A percentile compares a stretch with the other conserved stretches of the same genome.
phyloP scores from a whole-genome alignment of 352 stramenopile species.

The Pythium guiyangense region DNA sequence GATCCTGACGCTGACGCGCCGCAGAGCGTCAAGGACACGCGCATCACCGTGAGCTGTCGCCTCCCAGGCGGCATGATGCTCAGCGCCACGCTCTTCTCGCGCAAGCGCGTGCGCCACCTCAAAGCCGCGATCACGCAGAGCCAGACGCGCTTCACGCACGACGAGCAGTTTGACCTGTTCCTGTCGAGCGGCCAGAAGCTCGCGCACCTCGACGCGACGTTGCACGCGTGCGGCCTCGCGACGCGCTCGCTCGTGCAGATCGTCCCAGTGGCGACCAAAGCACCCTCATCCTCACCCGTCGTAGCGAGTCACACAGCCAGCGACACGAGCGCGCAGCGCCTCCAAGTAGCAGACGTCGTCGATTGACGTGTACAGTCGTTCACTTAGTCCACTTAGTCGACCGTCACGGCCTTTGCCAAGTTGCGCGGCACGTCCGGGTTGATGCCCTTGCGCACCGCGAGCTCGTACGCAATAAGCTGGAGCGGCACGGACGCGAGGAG shows the following conservation, averaged over 20 bases:
- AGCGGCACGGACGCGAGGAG: slow-evolving; percentile 95
- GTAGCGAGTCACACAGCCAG: not conserved
- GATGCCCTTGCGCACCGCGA: slow-evolving; percentile 95
- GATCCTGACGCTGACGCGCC: not conserved
- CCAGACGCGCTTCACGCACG: slow-evolving; percentile 39
- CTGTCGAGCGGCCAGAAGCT: slow-evolving; percentile 34
- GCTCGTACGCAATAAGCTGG: slow-evolving; percentile 98
- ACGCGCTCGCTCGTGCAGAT: slow-evolving; percentile 45
- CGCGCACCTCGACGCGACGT: slow-evolving; percentile 26
- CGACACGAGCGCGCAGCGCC: no score
- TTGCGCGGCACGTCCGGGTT: slow-evolving; percentile 98
- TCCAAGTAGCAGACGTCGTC: no score
- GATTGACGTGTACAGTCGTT: not conserved
- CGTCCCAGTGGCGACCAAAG: slow-evolving; percentile 15
- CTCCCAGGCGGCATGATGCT: slow-evolving; percentile 53
- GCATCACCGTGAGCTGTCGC: slow-evolving; percentile 46
- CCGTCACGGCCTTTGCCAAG: slow-evolving; percentile 98
- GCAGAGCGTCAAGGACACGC: slow-evolving; percentile 5
- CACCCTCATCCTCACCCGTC: no score
- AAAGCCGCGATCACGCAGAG: slow-evolving; percentile 35
- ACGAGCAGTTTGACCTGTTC: slow-evolving; percentile 54
- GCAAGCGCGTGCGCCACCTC: slow-evolving; percentile 45
- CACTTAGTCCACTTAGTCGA: slow-evolving; percentile 90
- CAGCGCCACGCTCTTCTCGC: slow-evolving; percentile 29
- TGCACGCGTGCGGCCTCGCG: slow-evolving; percentile 25